Base-by-base conservation (phyloP, 2,329 filamentous ascomycete genomes). In the Claviceps pusilla region DNA sequence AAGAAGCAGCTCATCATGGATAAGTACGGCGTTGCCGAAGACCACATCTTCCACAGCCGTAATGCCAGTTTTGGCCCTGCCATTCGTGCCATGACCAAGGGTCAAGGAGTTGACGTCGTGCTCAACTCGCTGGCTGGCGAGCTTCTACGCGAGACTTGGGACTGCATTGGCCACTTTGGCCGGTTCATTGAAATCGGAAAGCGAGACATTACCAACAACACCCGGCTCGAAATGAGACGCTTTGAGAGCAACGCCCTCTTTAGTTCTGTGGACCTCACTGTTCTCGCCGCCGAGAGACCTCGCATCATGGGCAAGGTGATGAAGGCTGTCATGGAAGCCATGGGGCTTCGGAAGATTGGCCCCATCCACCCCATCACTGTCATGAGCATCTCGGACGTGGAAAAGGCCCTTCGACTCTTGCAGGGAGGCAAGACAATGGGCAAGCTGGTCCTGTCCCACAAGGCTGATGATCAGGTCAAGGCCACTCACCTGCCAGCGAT, bases 31-130 rank as follows among this genome's bases (percentile, higher is more conserved):
- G 65, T 77, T 7, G 63, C 67, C 0, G 62, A 65, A 3, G 62
- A 65, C 41, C 62, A 56, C 42, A 63, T 66, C 41, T 66, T 66
- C 53, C 63, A 61, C 51, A 62, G 58, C 28, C 55, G 62, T 43
- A 59, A 63, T 29, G 49, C 56, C 12, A 57, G 57, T 10, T 67
- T 67, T 28, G 60, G 59, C 0, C 56, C 59, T 2, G 60, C 60
- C 7, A 42, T 61, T 7, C 51, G 59, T 14, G 55, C 61, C 24
- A 59, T 60, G 1, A 71, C 69, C 0, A 55, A 57, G 0, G 77
- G 76, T 11, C 66, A 62, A 4, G 86, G 86, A 12, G 83, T 84
- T 1, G 86, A 90, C 66, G 80, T 82, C 0, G 84, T 85, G 24
- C 83, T 90, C 61, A 70, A 75, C 60, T 73, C 70, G 0, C 19